Percentiles rank a stretch among this genome's conserved stretches.
Conservation (phyloP, 208 protist genomes). For the Trypanosoma cruzi region DNA sequence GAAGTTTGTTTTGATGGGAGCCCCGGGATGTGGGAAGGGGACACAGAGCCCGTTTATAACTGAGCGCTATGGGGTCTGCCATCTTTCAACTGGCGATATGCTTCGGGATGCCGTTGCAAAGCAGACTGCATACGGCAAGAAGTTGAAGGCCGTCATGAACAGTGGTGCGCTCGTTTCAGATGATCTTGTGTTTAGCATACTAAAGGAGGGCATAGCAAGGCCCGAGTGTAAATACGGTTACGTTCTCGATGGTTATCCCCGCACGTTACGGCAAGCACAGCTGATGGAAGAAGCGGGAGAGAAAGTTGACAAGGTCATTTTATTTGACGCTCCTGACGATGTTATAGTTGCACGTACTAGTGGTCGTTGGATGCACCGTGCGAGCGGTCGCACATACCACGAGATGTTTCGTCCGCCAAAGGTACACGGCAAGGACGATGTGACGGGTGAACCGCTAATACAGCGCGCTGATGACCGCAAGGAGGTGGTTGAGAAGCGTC, state of each 20-base stretch:
- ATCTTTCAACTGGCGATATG: constrained; percentile 96
- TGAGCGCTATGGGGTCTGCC: constrained; percentile 91
- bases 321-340: constrained; percentile 92
- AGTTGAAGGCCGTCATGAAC: constrained; percentile 78
- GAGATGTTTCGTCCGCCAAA: constrained; percentile 92
- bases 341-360: constrained; percentile 91
- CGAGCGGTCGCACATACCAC: constrained; percentile 94
- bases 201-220: constrained; percentile 83
- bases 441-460: constrained; percentile 93
- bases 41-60: constrained; percentile 92
- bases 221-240: constrained; percentile 91
- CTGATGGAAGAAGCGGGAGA: constrained; percentile 86
- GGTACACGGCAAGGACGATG: constrained; percentile 86
- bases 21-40: constrained; percentile 94
- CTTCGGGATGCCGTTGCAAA: constrained; percentile 83
- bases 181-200: constrained; percentile 92
- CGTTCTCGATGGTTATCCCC: constrained; percentile 96
- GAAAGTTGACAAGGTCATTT: constrained; percentile 86
- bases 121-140: constrained; percentile 67
- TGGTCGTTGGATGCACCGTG: constrained; percentile 92
- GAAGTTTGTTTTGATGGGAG: constrained; percentile 92
- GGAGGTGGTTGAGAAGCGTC: constrained; percentile 87
- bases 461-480: constrained; percentile 94
- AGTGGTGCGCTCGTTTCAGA: constrained; percentile 88
- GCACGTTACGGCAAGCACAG: constrained; percentile 92